These are phyloP conservation scores for Pichia deserticola DNA, from an alignment of 805 yeast genomes.

Conservation along the genomic window DNA sequence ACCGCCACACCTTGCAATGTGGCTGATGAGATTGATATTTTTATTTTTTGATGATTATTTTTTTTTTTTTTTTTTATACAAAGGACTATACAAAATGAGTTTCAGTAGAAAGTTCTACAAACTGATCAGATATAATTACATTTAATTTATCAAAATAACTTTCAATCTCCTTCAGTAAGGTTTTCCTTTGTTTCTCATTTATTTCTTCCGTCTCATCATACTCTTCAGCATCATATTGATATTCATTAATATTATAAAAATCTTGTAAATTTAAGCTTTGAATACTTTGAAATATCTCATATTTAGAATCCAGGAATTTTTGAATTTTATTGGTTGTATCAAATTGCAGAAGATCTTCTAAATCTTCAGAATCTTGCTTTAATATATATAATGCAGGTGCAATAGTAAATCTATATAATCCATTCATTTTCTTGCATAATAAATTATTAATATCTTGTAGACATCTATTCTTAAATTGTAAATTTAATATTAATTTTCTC, in stretches of 20 bases:
- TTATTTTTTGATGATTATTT: no score
- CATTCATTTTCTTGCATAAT: neutral
- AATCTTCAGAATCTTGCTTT: neutral
- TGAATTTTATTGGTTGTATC: neutral
- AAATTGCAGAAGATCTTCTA: neutral
- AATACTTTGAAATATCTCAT: neutral
- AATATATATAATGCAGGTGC: conserved; percentile 2
- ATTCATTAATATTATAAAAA: no score
- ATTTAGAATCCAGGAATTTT: conserved; percentile 1
- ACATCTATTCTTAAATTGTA: conserved; percentile 1
- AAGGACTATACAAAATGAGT: no score
- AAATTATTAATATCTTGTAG: neutral
- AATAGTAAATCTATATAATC: conserved; percentile 3
- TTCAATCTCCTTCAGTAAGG: neutral
- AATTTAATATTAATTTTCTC: neutral
- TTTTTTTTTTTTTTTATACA: no score
- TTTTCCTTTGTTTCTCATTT: neutral
- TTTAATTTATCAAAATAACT: neutral
- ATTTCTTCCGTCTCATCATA: no score
- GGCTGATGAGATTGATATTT: no score
- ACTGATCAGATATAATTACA: neutral
- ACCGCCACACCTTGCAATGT: no score
- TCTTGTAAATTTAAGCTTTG: neutral
- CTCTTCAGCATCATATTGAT: neutral
- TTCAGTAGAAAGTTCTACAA: no score